Base-by-base conservation (phyloP, 495 filamentous ascomycete genomes). In the Paragyromitra xinjiangensis region DNA sequence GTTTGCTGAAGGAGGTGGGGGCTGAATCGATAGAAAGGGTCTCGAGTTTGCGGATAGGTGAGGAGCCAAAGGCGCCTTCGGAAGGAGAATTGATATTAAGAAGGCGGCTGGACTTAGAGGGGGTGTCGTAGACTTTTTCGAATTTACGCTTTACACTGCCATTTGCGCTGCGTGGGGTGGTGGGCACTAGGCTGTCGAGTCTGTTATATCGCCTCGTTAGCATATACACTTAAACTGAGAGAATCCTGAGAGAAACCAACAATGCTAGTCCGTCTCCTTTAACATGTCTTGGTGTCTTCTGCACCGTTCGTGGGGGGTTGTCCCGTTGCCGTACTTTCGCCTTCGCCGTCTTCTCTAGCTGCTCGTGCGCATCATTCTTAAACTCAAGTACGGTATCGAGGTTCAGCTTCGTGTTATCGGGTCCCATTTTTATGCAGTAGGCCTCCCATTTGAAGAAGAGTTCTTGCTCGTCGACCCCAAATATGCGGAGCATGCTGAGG, bases 361-460 rank as follows among this genome's bases (percentile, higher is more conserved):
- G 86, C 71, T 97, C 94, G 79, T 94, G 93, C 0, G 97, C 84
- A 84, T 95, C 91, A 81, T 93, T 91, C 83, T 96, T 97, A 77
- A 99, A 92, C 53, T 88, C 87, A 67, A 90, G 86, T 51, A 92
- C 87, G 0, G 88, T 92, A 19, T 91, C 87, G 34, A 94, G 82
- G 73, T 90, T 88, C 69, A 94, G 82, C 64, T 88, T 92, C 53
- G 88, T 90, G 75, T 93, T 90, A 24, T 94, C 92, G 48, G 87
- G 80, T 22, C 86, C 87, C 92, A 98, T 95, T 85, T 94, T 97
- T 78, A 99, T 91, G 82, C 90, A 92, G 86, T 97, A 98, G 0
- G 93, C 93, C 81, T 99, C 95, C 95, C 95, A 99, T 88, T 98
- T 97, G 88, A 90, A 98, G 83, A 92, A 97, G 19, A 98, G 86